These are phyloP conservation scores for Lachancea quebecensis DNA, from an alignment of 805 yeast species.

Conservation along the genomic window DNA sequence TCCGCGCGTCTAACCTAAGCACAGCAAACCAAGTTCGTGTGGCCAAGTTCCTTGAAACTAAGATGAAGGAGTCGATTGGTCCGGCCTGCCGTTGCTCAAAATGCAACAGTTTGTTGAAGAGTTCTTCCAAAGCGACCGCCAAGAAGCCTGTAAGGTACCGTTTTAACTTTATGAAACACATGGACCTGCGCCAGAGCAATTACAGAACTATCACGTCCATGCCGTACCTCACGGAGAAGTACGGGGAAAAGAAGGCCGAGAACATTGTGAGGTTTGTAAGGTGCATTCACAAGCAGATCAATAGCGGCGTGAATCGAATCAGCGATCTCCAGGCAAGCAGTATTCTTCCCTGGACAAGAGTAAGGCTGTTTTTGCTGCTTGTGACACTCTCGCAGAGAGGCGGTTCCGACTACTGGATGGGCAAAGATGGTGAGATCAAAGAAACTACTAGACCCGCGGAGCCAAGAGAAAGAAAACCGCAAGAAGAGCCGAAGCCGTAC, in stretches of 20 bases:
- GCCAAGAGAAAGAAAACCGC: conserved; percentile 2
- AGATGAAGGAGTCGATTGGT: background rate
- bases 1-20: no score
- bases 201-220: conserved; percentile 29
- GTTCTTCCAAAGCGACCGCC: background rate
- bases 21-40: no score
- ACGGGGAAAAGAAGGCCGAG: conserved; percentile 26
- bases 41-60: no score
- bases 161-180: conserved; percentile 20
- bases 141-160: conserved; percentile 10
- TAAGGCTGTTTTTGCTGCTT: conserved; percentile 26
- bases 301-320: conserved; percentile 24
- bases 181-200: conserved; percentile 23
- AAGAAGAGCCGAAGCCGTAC: conserved; percentile 6
- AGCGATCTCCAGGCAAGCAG: conserved; percentile 18
- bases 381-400: conserved; percentile 30
- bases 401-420: conserved; percentile 33
- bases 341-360: conserved; percentile 26
- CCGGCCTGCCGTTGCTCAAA: conserved; percentile 1
- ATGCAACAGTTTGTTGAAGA: background rate
- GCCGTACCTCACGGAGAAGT: conserved; percentile 28
- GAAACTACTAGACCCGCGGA: conserved; percentile 9
- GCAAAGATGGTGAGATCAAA: conserved; percentile 15
- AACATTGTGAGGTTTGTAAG: conserved; percentile 26
- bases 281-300: conserved; percentile 29